Percentiles rank a stretch among this genome's conserved stretches.
Conservation (phyloP, 2,329 filamentous ascomycete species). For the Aureobasidium namibiae region DNA sequence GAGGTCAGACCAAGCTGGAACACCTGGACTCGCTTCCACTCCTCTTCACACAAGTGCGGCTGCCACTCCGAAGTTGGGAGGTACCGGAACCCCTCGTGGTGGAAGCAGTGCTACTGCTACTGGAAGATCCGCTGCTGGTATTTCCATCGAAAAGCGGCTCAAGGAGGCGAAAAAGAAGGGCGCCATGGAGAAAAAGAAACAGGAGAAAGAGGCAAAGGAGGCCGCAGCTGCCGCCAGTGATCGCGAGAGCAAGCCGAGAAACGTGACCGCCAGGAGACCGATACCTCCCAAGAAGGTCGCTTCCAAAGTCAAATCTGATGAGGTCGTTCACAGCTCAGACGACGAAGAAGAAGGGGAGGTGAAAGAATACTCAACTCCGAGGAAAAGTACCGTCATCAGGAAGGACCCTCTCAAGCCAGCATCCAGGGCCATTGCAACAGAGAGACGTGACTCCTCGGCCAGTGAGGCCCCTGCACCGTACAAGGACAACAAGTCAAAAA, state of each 20-base stretch:
- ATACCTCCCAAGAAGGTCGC: slow-evolving; percentile 25
- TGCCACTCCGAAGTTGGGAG: slow-evolving; percentile 22
- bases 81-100: slow-evolving; percentile 19
- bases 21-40: slow-evolving; percentile 23
- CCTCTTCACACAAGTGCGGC: slow-evolving; percentile 22
- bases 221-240: slow-evolving; percentile 26
- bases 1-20: slow-evolving; percentile 18
- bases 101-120: slow-evolving; percentile 15
- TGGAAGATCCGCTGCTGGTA: slow-evolving; percentile 17
- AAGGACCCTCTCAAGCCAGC: slow-evolving; percentile 14
- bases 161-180: slow-evolving; percentile 40
- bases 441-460: slow-evolving; percentile 17
- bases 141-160: slow-evolving; percentile 33
- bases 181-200: slow-evolving; percentile 40
- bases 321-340: slow-evolving; percentile 44
- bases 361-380: slow-evolving; percentile 17
- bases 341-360: slow-evolving; percentile 27
- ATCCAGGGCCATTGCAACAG: slow-evolving; percentile 15
- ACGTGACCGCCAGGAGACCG: slow-evolving; percentile 17
- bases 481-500: slow-evolving; percentile 16
- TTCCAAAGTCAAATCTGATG: slow-evolving; percentile 44
- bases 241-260: slow-evolving; percentile 25
- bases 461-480: slow-evolving; percentile 19
- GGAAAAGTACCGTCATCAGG: slow-evolving; percentile 17
- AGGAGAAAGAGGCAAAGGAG: slow-evolving; percentile 27